phyloP scores from a whole-genome alignment of 176 grass and related monocot species.

The Luzula sylvatica region DNA sequence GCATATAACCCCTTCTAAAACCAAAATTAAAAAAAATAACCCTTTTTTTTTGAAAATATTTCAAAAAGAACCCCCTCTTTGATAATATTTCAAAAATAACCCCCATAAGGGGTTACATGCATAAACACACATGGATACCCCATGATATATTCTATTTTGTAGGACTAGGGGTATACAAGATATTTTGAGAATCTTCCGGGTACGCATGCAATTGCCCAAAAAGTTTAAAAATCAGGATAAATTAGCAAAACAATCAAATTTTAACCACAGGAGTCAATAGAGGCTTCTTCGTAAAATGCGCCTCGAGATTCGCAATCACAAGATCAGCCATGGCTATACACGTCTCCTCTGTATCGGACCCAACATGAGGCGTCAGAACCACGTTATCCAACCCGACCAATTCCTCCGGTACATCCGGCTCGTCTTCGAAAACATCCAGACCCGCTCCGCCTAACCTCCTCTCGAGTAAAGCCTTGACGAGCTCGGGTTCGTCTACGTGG shows the following conservation, averaged over 20 bases:
- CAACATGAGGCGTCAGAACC: conserved; percentile 68
- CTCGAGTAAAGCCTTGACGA: conserved; percentile 49
- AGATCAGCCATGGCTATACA: conserved; percentile 60
- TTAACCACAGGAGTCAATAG: conserved; percentile 62
- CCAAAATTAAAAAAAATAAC: no score
- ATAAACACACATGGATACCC: no score
- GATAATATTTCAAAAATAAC: no score
- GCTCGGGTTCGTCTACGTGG: conserved; percentile 71
- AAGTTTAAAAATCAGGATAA: no score
- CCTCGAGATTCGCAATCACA: conserved; percentile 77
- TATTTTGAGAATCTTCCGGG: no score
- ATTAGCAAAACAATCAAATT: conserved; percentile 4
- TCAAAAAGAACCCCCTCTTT: no score
- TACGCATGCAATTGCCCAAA: no score
- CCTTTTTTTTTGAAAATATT: no score
- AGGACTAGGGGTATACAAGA: no score
- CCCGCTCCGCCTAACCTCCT: conserved; percentile 62
- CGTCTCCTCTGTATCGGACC: conserved; percentile 56
- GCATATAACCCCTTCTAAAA: no score
- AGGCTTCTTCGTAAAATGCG: conserved; percentile 44
- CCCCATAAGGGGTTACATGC: no score
- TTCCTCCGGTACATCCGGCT: conserved; percentile 52
- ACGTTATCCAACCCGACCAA: conserved; percentile 62
- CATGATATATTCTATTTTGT: no score
- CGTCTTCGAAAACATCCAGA: conserved; percentile 81